Evolutionary conservation across 2,329 filamentous ascomycete genomes (phyloP).

Genomic region (Sporothrix phasma): DNA sequence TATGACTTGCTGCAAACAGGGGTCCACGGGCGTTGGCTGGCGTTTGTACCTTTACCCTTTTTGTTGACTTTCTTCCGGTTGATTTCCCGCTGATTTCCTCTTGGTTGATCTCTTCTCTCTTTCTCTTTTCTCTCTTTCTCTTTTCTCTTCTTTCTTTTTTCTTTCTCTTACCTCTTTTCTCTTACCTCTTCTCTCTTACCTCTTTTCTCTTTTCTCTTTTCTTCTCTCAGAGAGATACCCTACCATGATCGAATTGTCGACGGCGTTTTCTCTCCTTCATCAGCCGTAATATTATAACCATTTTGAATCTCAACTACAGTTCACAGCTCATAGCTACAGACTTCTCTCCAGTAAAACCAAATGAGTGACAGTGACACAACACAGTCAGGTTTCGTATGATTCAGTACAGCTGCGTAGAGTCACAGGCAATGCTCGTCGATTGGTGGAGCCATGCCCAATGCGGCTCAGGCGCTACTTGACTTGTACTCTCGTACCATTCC

Average conservation of each 20-base stretch:
- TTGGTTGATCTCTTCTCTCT: not conserved
- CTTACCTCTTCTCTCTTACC: not conserved
- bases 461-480: not conserved
- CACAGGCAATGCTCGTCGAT: too few species aligned
- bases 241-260: slow-evolving; percentile 2
- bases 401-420: too few species aligned
- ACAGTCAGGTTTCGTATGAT: too few species aligned
- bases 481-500: not conserved
- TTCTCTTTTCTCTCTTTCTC: not conserved
- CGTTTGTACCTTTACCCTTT: not conserved
- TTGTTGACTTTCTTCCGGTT: not conserved
- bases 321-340: not conserved
- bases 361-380: too few species aligned
- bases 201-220: not conserved
- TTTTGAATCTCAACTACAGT: not conserved
- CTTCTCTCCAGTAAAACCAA: not conserved
- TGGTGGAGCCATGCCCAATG: not conserved
- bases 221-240: slow-evolving; percentile 7
- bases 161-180: not conserved
- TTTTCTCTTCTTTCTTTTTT: not conserved
- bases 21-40: not conserved
- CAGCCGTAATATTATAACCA: not conserved
- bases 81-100: not conserved
- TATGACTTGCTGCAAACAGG: not conserved
- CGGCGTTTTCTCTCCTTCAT: not conserved